These are phyloP conservation scores for Mortierella sp. DNA, from an alignment of 371 early-diverging fungal species.

Conservation along the genomic window DNA sequence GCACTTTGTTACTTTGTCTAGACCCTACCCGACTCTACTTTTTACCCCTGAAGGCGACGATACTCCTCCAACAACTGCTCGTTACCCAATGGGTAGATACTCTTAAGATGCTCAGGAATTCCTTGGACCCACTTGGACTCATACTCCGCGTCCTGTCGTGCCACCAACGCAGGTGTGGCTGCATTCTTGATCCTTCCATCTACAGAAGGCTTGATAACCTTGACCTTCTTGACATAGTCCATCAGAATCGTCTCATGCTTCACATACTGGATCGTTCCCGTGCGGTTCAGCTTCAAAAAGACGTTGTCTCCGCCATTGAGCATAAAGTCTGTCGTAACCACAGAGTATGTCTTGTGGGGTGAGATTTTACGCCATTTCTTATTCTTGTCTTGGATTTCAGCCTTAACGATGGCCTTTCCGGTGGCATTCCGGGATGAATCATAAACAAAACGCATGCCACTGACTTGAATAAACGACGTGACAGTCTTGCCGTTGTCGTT, in stretches of 20 bases:
- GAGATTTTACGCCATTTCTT: constrained; percentile 17
- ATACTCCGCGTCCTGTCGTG: background rate
- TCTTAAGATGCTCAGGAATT: constrained; percentile 14
- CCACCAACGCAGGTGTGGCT: background rate
- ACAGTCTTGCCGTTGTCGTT: constrained; percentile 33
- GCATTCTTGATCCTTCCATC: constrained; percentile 48
- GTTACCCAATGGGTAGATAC: constrained; percentile 2
- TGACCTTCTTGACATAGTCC: constrained; percentile 32
- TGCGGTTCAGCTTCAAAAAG: constrained; percentile 10
- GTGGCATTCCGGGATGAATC: constrained; percentile 1
- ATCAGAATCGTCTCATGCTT: constrained; percentile 49
- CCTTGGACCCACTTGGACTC: constrained; percentile 6
- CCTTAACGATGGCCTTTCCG: constrained; percentile 6
- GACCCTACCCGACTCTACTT: background rate
- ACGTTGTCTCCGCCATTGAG: constrained; percentile 70
- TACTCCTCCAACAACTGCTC: constrained; percentile 11
- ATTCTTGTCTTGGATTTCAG: constrained; percentile 12
- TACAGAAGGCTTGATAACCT: constrained; percentile 28
- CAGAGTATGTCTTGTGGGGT: constrained; percentile 53
- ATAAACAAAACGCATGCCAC: constrained; percentile 22
- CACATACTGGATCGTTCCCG: constrained; percentile 7
- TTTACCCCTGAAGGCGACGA: constrained; percentile 6
- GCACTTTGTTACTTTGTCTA: background rate
- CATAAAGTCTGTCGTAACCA: constrained; percentile 64
- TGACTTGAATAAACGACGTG: constrained; percentile 51